Base-by-base conservation (phyloP, 2,329 filamentous ascomycete species). In the Dactylellina drechsleri region DNA sequence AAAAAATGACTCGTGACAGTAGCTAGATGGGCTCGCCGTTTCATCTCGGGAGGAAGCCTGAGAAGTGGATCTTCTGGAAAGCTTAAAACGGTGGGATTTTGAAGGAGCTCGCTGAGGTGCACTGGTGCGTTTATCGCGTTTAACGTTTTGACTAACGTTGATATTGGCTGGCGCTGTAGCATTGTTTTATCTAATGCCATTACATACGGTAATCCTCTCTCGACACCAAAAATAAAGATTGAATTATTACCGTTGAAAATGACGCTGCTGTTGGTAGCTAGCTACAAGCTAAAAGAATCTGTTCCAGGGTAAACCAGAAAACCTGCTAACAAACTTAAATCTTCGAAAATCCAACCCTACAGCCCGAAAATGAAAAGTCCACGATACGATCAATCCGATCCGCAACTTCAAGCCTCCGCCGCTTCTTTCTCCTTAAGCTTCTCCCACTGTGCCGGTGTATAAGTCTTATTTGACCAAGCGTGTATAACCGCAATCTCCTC, bases 381-480 rank as follows among this genome's bases (percentile, higher is more conserved):
- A 8, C 6, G 31, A 36, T 4, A 36, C 31, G 31, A 36, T 36
- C 31, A 10, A 36, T 36, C 31, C 10, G 31, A 36, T 36, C 31
- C 31, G 31, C 5, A 36, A 1, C 10, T 31, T 62, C 57, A 62
- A 40, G 47, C 49, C 6, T 56, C 26, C 36, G 62, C 62, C 20
- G 56, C 53, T 47, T 77, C 77, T 77, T 79, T 81, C 78, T 83
- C 81, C 77, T 86, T 85, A 82, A 90, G 87, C 82, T 87, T 89
- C 83, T 92, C 88, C 89, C 91, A 96, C 84, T 97, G 92, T 80
- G 93, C 92, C 0, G 92, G 92, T 7, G 93, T 97, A 84, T 93
- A 91, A 82, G 93, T 97, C 83, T 93, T 96, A 28, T 93, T 92
- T 66, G 92, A 96, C 93, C 93, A 97, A 45, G 93, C 93, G 84